A percentile compares a stretch with the other conserved stretches of the same genome.
Conservation (phyloP, 805 yeast genomes). For the Cyberlindnera xylosilytica region DNA sequence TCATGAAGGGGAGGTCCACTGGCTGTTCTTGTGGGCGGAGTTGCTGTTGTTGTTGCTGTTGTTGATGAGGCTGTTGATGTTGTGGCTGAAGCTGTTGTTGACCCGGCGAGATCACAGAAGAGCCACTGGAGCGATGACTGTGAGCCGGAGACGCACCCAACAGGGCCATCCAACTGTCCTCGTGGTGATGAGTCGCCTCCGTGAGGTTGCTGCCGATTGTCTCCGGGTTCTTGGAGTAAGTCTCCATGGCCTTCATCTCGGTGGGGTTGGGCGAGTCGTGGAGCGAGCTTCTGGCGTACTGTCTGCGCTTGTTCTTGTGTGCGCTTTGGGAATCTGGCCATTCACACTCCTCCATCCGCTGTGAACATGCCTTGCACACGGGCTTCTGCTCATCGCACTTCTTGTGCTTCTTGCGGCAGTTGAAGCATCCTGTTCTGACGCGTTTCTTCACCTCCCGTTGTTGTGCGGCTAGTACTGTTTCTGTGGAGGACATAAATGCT, state of each 20-base stretch:
- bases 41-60: neutral
- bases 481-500: too few relatives aligned
- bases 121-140: slow-evolving; percentile 1
- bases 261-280: slow-evolving; percentile 3
- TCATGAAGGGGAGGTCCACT: slow-evolving; percentile 6
- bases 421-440: slow-evolving; percentile 52
- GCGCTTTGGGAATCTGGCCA: slow-evolving; percentile 13
- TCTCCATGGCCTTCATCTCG: slow-evolving; percentile 11
- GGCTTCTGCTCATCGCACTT: slow-evolving; percentile 59
- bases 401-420: slow-evolving; percentile 61
- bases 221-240: slow-evolving; percentile 16
- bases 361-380: slow-evolving; percentile 11
- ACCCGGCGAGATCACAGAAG: too few relatives aligned
- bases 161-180: slow-evolving; percentile 3
- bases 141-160: slow-evolving; percentile 4
- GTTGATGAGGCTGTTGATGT: neutral
- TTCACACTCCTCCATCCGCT: slow-evolving; percentile 8
- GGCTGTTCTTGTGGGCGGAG: neutral
- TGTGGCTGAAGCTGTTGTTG: neutral
- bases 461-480: too few relatives aligned
- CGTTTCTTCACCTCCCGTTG: slow-evolving; percentile 27
- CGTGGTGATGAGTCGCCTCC: neutral
- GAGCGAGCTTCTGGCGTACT: neutral
- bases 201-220: slow-evolving; percentile 12
- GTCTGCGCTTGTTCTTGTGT: slow-evolving; percentile 8